These are phyloP conservation scores for Nannizziopsis barbatae DNA, from an alignment of 2,329 filamentous ascomycete genomes.

Conservation along the genomic window DNA sequence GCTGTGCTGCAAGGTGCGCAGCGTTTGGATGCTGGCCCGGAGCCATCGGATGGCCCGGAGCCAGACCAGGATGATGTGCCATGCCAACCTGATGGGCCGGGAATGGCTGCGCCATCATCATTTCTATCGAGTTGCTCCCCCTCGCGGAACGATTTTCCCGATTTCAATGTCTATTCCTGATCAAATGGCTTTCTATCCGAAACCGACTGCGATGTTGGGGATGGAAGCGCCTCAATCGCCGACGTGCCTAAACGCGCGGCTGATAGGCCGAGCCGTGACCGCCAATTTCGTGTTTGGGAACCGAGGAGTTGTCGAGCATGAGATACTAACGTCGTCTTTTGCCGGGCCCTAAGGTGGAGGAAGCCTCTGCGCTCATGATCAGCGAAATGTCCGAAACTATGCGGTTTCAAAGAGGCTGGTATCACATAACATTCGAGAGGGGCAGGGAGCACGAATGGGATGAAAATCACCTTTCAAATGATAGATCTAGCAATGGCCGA, in stretches of 20 bases:
- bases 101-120: slow-evolving; percentile 46
- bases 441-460: slow-evolving; percentile 7
- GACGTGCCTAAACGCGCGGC: slow-evolving; percentile 24
- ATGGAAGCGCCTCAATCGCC: slow-evolving; percentile 14
- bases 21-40: slow-evolving; percentile 47
- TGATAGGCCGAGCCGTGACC: slow-evolving; percentile 25
- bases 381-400: slow-evolving; percentile 2
- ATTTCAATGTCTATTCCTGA: no score
- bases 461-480: slow-evolving; percentile 9
- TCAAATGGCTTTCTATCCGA: no score
- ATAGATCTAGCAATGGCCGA: slow-evolving; percentile 4
- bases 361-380: background rate
- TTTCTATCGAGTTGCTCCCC: slow-evolving; percentile 30
- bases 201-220: slow-evolving; percentile 7
- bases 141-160: background rate
- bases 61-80: slow-evolving; percentile 46
- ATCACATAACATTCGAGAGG: slow-evolving; percentile 5
- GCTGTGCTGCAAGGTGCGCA: slow-evolving; percentile 40
- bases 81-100: slow-evolving; percentile 49
- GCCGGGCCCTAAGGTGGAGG: slow-evolving; percentile 7
- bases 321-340: slow-evolving; percentile 20
- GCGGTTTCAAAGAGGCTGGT: slow-evolving; percentile 3
- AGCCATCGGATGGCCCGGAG: slow-evolving; percentile 51
- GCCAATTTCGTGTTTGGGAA: slow-evolving; percentile 22
- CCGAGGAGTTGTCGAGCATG: slow-evolving; percentile 26